Evolutionary conservation across 2,329 filamentous ascomycete species (phyloP), one percentile per base, ranked within the genome.

Genomic region (Fusarium sp.): DNA sequence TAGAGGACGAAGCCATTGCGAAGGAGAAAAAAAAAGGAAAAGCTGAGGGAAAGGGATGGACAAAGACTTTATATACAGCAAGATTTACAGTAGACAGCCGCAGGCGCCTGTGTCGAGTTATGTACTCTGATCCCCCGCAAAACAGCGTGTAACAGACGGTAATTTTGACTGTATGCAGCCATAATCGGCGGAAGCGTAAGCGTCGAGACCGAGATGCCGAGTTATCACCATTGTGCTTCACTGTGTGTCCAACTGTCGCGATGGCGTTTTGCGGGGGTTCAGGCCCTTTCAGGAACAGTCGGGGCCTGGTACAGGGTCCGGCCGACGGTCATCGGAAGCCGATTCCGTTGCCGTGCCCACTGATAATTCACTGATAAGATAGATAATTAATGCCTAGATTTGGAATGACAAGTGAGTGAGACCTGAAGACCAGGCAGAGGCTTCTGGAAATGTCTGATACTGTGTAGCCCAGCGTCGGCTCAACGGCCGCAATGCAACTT

Each of bases 121-220:
- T 67, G 57, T 73, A 73, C 45, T 66, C 50, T 61, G 22, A 54
- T 54, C 41, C 67, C 66, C 66, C 61, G 66, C 68, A 65, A 47
- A 55, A 42, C 31, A 36, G 15, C 31, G 44, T 42, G 35, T 35
- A 50, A 26, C 35, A n/a, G 18, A 64, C 68, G 69, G 71, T 24
- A 56, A 69, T 61, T 54, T 69, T 74, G 56, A 45, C 72, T 69
- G 67, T 20, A 59, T 51, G 42, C 44, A 68, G 72, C 42, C 45
- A 61, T 55, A 50, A 33, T 60, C 61, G 56, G 61, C 67, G 63
- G 51, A 42, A 63, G 64, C 63, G 65, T 48, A 48, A 48, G 56
- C 54, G 56, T 41, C 36, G 31, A 54, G 38, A 51, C 75, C 75
- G 75, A 77, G 67, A 77, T 73, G 57, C 75, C 75, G 75, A 77